These are phyloP conservation scores for Aspergillus candidus DNA, from an alignment of 2,329 filamentous ascomycete genomes.

Conservation along the genomic window DNA sequence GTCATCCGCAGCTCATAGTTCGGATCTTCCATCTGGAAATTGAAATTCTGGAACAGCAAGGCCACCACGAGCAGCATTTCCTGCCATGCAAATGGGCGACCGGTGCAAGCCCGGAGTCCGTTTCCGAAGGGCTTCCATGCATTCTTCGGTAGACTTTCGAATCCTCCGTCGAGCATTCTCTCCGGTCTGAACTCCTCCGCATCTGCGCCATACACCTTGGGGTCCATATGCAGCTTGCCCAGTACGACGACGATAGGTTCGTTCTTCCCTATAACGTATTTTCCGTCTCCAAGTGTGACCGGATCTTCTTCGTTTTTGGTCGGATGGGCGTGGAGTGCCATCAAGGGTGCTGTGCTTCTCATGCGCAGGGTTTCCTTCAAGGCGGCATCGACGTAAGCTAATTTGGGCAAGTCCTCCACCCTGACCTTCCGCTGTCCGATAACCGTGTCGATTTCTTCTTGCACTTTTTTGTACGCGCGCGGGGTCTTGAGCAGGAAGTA, in stretches of 20 bases:
- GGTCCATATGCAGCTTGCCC: conserved; percentile 55
- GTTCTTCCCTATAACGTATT: conserved; percentile 53
- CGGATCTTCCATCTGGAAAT: conserved; percentile 58
- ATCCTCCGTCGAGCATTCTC: conserved; percentile 64
- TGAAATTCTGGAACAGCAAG: conserved; percentile 65
- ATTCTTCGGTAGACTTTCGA: conserved; percentile 58
- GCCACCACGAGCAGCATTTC: conserved; percentile 59
- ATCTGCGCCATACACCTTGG: conserved; percentile 58
- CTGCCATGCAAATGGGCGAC: conserved; percentile 68
- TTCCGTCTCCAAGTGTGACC: conserved; percentile 51
- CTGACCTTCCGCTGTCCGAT: conserved; percentile 54
- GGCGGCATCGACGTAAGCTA: conserved; percentile 61
- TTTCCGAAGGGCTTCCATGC: conserved; percentile 72
- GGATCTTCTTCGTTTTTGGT: conserved; percentile 35
- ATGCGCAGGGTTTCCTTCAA: conserved; percentile 61
- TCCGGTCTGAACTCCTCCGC: conserved; percentile 63
- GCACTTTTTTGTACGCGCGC: conserved; percentile 54
- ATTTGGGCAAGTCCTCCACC: conserved; percentile 56
- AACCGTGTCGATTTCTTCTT: conserved; percentile 62
- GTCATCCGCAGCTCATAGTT: conserved; percentile 36
- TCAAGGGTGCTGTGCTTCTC: conserved; percentile 51
- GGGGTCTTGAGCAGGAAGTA: conserved; percentile 61
- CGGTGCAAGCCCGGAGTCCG: conserved; percentile 65
- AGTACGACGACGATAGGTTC: conserved; percentile 49
- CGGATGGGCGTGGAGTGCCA: conserved; percentile 47